Evolutionary conservation across 2,329 filamentous ascomycete species (phyloP).

Genomic region (Claviceps capensis): DNA sequence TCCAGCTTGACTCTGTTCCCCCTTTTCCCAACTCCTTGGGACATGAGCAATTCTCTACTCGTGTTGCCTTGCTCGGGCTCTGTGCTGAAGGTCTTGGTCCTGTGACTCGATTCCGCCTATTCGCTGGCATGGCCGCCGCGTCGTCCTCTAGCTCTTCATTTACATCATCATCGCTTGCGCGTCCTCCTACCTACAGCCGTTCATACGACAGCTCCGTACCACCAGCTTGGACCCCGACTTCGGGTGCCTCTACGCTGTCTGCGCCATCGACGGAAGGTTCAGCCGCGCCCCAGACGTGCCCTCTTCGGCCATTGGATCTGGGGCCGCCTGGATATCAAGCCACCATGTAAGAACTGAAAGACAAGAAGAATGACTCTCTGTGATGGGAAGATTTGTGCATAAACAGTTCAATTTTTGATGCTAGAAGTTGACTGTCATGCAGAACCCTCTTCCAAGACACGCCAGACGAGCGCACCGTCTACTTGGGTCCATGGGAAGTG

Average conservation of each 20-base stretch:
- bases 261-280: conserved; percentile 24
- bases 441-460: conserved; percentile 39
- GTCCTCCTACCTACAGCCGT: conserved; percentile 27
- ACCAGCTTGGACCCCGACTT: conserved; percentile 33
- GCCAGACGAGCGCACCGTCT: conserved; percentile 33
- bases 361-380: background rate
- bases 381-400: background rate
- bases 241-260: conserved; percentile 29
- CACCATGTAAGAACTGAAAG: conserved; percentile 30
- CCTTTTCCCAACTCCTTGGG: background rate
- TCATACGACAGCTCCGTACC: conserved; percentile 29
- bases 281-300: conserved; percentile 21
- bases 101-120: background rate
- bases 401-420: too few species aligned
- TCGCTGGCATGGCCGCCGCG: conserved; percentile 20
- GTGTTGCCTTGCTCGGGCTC: background rate
- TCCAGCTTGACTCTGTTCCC: background rate
- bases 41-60: conserved; percentile 1
- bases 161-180: conserved; percentile 30
- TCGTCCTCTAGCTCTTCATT: conserved; percentile 37
- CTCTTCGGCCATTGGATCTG: conserved; percentile 33
- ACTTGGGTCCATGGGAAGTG: conserved; percentile 40
- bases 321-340: conserved; percentile 40
- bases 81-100: background rate
- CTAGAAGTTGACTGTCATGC: conserved; percentile 9